phyloP scores from a whole-genome alignment of 495 filamentous ascomycete genomes.

The Xylaria acuta region DNA sequence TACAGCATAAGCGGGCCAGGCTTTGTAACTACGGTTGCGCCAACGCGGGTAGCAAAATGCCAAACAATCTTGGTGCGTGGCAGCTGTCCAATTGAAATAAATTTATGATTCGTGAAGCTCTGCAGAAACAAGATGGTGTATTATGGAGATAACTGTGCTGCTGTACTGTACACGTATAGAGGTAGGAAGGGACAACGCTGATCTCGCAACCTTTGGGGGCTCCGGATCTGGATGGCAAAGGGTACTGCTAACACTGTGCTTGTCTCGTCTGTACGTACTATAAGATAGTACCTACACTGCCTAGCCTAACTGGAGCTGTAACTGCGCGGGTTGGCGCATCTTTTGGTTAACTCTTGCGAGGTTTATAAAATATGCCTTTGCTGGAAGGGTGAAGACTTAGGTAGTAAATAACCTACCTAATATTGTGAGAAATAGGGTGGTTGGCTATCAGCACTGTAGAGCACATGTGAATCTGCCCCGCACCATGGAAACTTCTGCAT shows the following conservation, averaged over 20 bases:
- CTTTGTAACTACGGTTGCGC: not conserved
- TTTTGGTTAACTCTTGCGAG: not conserved
- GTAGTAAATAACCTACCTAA: too few species aligned
- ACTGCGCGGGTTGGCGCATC: too few species aligned
- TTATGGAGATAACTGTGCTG: conserved; percentile 5
- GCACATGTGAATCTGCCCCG: conserved; percentile 7
- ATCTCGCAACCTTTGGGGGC: not conserved
- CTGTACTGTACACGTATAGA: not conserved
- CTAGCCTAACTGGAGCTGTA: not conserved
- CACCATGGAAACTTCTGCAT: not conserved
- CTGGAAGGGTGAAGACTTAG: too few species aligned
- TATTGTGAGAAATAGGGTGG: not conserved
- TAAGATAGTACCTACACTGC: not conserved
- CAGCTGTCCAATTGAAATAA: not conserved
- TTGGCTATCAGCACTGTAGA: not conserved
- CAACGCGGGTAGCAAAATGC: not conserved
- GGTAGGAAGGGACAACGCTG: not conserved
- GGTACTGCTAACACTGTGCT: not conserved
- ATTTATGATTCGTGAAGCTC: conserved; percentile 12
- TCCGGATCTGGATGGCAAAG: not conserved
- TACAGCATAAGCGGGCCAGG: not conserved
- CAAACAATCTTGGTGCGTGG: not conserved
- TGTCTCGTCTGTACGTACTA: not conserved
- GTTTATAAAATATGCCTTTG: not conserved
- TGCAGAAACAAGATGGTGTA: not conserved